Conservation (phyloP, 768 basidiomycete genomes). For the Russula sp. region DNA sequence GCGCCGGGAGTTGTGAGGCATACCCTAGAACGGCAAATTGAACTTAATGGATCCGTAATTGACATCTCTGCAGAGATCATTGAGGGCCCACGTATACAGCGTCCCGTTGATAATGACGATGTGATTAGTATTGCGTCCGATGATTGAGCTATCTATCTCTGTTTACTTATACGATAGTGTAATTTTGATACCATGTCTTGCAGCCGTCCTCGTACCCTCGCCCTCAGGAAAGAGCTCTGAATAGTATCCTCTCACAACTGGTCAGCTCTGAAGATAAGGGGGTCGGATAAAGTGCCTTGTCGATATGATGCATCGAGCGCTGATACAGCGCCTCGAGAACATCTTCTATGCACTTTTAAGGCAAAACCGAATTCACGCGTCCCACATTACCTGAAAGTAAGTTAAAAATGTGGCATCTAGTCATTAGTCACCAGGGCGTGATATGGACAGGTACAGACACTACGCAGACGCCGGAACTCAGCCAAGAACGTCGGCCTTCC, state of each 20-base stretch:
- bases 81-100: slow-evolving; percentile 4
- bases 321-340: background rate
- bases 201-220: background rate
- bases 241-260: background rate
- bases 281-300: background rate
- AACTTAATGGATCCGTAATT: slow-evolving; percentile 43
- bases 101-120: slow-evolving; percentile 13
- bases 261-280: background rate
- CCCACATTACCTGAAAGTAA: background rate
- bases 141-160: slow-evolving; percentile 1
- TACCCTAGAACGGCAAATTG: slow-evolving; percentile 36
- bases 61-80: slow-evolving; percentile 49
- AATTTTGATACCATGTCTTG: background rate
- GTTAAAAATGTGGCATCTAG: slow-evolving; percentile 17
- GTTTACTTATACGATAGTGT: background rate
- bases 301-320: background rate
- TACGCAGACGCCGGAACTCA: slow-evolving; percentile 32
- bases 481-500: slow-evolving; percentile 64
- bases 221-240: background rate
- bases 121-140: slow-evolving; percentile 27
- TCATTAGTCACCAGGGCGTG: slow-evolving; percentile 20
- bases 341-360: background rate
- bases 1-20: slow-evolving; percentile 50
- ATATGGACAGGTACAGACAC: slow-evolving; percentile 25
- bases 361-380: background rate